Evolutionary conservation across 768 basidiomycete genomes (phyloP), one percentile per base, ranked within the genome.

Genomic region (Lactarius trivialis): DNA sequence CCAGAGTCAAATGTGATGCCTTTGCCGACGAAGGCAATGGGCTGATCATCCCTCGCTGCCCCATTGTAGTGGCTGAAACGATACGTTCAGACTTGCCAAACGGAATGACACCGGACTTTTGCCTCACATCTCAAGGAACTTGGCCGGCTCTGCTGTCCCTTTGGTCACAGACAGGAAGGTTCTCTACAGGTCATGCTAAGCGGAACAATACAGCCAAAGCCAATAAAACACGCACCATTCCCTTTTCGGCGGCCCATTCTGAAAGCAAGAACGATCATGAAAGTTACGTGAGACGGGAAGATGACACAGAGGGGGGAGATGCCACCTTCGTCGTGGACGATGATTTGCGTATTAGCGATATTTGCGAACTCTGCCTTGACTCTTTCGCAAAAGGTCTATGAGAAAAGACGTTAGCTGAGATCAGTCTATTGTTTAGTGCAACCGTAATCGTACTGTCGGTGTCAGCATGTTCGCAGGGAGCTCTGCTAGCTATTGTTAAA

Each of bases 1-100:
- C 91, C 91, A 3, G 85, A 84, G 73, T 95, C 91, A 66, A 94
- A 95, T 17, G 91, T 93, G 70, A 94, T 86, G 63, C 92, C 92
- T 71, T 94, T 93, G 36, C 92, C 92, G 37, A 94, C 89, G 63
- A 91, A 79, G 3, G 84, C 86, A 15, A 91, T 76, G 3, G 90
- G 91, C 57, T 77, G 77, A 55, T 79, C 74, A 64, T 79, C 76
- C 60, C 78, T 73, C 3, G 80, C 70, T 1, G 82, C 86, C n/a
- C 91, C 91, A 34, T 86, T 85, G 80, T 95, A 95, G 73, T 88
- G 86, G 59, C 89, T 92, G 61, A 6, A 39, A 56, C 19, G 36
- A 3, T 24, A 4, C 26, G 41, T 17, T 33, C 55, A 52, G 56
- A 33, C 30, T 19, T 45, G 24, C 33, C 30, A 52, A n/a, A 45